Evolutionary conservation across 306 rosid species (phyloP), one percentile per base, ranked within the genome.

Genomic region (Gleditsia sinensis): DNA sequence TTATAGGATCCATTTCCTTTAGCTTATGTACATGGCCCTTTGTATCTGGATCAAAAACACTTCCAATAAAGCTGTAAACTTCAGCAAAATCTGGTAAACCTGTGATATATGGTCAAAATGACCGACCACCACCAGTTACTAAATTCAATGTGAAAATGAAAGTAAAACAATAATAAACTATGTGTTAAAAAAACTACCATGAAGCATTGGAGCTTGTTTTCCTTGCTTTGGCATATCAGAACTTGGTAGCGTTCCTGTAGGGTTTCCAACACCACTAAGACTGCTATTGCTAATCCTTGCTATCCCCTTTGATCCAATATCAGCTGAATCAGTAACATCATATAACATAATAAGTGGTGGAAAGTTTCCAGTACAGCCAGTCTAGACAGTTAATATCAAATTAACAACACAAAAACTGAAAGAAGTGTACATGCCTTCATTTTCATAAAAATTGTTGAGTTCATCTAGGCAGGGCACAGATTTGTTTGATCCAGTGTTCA

Each of bases 1-100:
- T 91, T 39, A 91, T 84, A 65, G 96, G 96, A 80, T 88, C 93
- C 96, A 91, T 91, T 84, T 88, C 96, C 85, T 87, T 86, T 54
- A 91, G 90, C 82, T 85, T 88, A 61, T 85, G 83, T 68, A 84
- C 89, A 42, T 84, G 96, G 71, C 85, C 91, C 23, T 79, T 61
- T 12, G 85, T 72, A 7, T 85, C 91, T 6, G 96, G 96, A 82
- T 91, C 96, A 65, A 91, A 91, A 75, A 88, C 83, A 64, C 88
- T 80, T 46, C 90, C 92, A 46, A 88, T 85, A 84, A 88, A 88
- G 84, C 85, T 60, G 72, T 91, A 91, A 66, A 91, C 93, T 76
- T 88, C 84, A 34, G 93, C 62, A 83, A 91, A 91, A 76, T 91
- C 88, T n/a, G 93, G 93, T 62, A 86, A 59, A 50, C 88, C 96